Evolutionary conservation across 225 moss, liverwort and hornwort species (phyloP), one percentile per base, ranked within the genome.

Genomic region (Physcomitrium patens): DNA sequence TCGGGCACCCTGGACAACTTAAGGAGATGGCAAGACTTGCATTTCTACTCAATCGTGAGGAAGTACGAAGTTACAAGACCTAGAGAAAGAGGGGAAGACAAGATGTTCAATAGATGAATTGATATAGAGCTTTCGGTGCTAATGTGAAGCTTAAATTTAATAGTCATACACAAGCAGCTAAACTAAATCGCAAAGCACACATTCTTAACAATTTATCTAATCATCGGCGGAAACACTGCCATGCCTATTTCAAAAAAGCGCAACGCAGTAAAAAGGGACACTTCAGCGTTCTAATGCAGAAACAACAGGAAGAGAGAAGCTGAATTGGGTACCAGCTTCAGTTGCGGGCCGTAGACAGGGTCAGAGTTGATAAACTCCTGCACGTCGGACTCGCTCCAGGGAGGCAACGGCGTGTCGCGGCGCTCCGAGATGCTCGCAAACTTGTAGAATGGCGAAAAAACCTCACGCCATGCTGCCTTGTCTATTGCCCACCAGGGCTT

Each of bases 401-500:
- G 88, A 20, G 86, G 85, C 58, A 94, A 81, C 37, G 96, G 85
- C 72, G 86, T 70, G 42, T 85, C 88, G 22, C 91, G 83, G 65
- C 76, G 67, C n/a, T 96, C 87, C 0, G 79, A 59, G 42, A 94
- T 86, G 60, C 96, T 86, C 44, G 78, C 72, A 1, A 91, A 74
- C 59, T 89, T 86, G 89, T 94, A 92, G 63, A 88, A 82, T 7
- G 85, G 76, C 5, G 87, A 51, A 22, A 96, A 85, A 1, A 71
- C 87, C 78, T 94, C 92, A 14, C 96, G 96, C 94, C 96, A 96
- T 15, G 91, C 94, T 10, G 85, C 91, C 76, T 92, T 94, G 80
- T 96, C 94, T 61, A 94, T 91, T 46, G 91, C 89, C 94, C 96
- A 96, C 94, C 96, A 93, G 41, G 96, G 94, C 77, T 84, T 87